phyloP scores from a whole-genome alignment of 345 rosid genomes.

The Alliaria petiolata region DNA sequence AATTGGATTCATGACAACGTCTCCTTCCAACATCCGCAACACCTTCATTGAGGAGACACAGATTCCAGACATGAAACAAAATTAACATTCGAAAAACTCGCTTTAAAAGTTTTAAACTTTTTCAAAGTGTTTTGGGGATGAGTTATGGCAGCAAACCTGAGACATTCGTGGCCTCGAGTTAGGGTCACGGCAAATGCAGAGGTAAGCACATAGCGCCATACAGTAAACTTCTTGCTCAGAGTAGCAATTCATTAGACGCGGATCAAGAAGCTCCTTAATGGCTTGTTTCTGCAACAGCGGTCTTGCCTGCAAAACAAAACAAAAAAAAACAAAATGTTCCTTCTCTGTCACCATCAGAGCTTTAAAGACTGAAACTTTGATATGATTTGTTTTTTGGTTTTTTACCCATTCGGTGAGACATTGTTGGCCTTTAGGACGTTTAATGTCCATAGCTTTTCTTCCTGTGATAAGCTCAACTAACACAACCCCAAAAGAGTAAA shows the following conservation, averaged over 20 bases:
- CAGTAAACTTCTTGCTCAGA: slow-evolving; percentile 62
- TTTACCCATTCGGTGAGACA: slow-evolving; percentile 96
- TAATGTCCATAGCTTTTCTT: slow-evolving; percentile 91
- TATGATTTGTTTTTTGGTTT: not conserved
- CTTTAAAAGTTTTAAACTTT: not conserved
- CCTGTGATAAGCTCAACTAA: slow-evolving; percentile 95
- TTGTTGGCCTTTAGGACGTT: slow-evolving; percentile 86
- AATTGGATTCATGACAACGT: slow-evolving; percentile 37
- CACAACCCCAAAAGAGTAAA: slow-evolving; percentile 90
- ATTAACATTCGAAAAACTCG: not conserved
- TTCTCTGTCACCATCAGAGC: not conserved
- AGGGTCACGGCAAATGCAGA: slow-evolving; percentile 90
- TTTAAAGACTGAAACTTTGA: slow-evolving; percentile 1
- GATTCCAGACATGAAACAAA: not conserved
- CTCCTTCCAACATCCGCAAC: slow-evolving; percentile 82
- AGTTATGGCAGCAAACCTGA: slow-evolving; percentile 51
- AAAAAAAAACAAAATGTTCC: not conserved
- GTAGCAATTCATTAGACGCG: slow-evolving; percentile 51
- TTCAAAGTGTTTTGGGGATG: too few species aligned
- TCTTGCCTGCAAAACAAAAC: slow-evolving; percentile 61
- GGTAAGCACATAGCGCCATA: slow-evolving; percentile 86
- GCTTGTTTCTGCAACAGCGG: slow-evolving; percentile 75
- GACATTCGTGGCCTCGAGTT: slow-evolving; percentile 89
- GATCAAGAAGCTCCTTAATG: slow-evolving; percentile 72
- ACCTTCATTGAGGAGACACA: too few species aligned